These are phyloP conservation scores for Trifolium subterraneum DNA, from an alignment of 306 rosid genomes.

Conservation along the genomic window DNA sequence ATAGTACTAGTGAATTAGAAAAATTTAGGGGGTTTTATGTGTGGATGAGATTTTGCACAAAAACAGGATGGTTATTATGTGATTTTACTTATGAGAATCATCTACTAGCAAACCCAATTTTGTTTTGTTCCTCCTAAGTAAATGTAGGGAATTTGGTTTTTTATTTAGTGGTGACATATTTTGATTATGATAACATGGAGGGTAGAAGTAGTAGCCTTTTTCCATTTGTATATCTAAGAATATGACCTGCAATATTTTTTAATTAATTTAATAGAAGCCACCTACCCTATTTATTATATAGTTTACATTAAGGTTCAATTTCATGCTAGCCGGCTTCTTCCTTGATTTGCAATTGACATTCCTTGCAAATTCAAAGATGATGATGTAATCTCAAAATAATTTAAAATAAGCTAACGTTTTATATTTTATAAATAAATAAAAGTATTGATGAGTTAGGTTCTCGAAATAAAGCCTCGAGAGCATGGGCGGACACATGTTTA, in stretches of 20 bases:
- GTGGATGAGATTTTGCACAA: slow-evolving; percentile 53
- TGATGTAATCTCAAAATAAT: background rate
- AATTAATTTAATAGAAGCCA: slow-evolving; percentile 42
- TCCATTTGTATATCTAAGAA: slow-evolving; percentile 57
- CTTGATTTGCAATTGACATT: slow-evolving; percentile 11
- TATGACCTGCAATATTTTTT: slow-evolving; percentile 50
- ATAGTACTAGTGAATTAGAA: slow-evolving; percentile 3
- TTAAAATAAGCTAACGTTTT: background rate
- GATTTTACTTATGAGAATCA: slow-evolving; percentile 43
- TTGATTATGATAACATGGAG: slow-evolving; percentile 34
- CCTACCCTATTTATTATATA: slow-evolving; percentile 30
- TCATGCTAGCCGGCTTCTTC: slow-evolving; percentile 36
- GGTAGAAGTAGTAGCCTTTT: slow-evolving; percentile 46
- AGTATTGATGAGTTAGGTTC: background rate
- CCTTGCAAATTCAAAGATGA: background rate
- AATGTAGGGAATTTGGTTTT: slow-evolving; percentile 57
- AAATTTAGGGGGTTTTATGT: slow-evolving; percentile 36
- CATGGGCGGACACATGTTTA: no score
- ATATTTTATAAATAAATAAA: background rate
- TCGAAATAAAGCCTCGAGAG: no score
- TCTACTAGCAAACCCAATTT: slow-evolving; percentile 41
- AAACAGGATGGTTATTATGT: slow-evolving; percentile 29
- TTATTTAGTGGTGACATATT: slow-evolving; percentile 46
- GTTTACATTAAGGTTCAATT: slow-evolving; percentile 9
- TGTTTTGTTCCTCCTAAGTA: slow-evolving; percentile 19